Conservation (phyloP, 768 basidiomycete species). For the Piloderma croceum region DNA sequence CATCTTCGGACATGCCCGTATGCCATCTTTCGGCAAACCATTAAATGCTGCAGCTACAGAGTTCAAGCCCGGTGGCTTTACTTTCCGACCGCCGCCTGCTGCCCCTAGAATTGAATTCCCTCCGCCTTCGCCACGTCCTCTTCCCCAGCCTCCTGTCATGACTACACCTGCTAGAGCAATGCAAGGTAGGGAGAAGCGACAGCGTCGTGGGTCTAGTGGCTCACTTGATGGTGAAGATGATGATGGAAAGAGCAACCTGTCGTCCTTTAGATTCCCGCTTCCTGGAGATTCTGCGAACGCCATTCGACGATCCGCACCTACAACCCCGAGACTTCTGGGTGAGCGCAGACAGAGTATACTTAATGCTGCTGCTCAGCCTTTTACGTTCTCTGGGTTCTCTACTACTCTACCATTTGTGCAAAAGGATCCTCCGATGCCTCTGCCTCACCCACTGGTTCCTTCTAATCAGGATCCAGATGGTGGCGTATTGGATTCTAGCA, state of each 20-base stretch:
- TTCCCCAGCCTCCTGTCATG: slow-evolving; percentile 30
- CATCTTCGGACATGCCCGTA: slow-evolving; percentile 38
- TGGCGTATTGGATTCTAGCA: neutral
- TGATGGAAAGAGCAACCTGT: slow-evolving; percentile 57
- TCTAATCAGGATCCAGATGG: neutral
- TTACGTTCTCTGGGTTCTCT: slow-evolving; percentile 65
- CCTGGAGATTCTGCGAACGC: slow-evolving; percentile 44
- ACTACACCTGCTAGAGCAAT: slow-evolving; percentile 28
- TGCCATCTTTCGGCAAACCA: slow-evolving; percentile 54
- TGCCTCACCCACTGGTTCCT: neutral
- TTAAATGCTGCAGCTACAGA: slow-evolving; percentile 76
- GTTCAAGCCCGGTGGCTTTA: slow-evolving; percentile 75
- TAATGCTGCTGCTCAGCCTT: slow-evolving; percentile 49
- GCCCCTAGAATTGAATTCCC: slow-evolving; percentile 54
- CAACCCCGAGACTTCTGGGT: slow-evolving; percentile 28
- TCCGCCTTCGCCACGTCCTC: slow-evolving; percentile 28
- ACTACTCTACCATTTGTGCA: slow-evolving; percentile 14
- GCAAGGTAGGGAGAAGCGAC: slow-evolving; percentile 81
- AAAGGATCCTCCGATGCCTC: slow-evolving; percentile 9
- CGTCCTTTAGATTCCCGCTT: slow-evolving; percentile 73
- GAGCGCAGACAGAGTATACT: slow-evolving; percentile 18
- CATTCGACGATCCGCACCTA: slow-evolving; percentile 41
- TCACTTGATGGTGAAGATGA: slow-evolving; percentile 29
- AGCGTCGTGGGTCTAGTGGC: slow-evolving; percentile 46
- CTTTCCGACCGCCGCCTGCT: slow-evolving; percentile 66